Percentiles rank a stretch among this genome's conserved stretches.
Evolutionary conservation across 2,329 filamentous ascomycete genomes (phyloP).

Genomic region (Eurotiales sp.): DNA sequence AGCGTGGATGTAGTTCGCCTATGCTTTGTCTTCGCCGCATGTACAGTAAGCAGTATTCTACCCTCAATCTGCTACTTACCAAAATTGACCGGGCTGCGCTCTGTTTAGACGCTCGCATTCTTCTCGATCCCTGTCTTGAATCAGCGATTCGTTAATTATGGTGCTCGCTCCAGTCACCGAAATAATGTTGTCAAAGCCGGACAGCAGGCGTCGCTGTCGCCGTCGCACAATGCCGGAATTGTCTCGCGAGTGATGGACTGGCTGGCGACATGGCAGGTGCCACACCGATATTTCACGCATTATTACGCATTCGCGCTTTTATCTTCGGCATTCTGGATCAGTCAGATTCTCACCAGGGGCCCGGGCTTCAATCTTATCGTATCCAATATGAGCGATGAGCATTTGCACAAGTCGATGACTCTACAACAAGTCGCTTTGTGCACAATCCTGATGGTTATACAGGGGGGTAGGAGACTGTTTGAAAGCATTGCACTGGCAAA

Average conservation of each 20-base stretch:
- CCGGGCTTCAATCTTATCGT: constrained; percentile 49
- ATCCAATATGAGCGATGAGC: constrained; percentile 36
- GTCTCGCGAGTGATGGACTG: constrained; percentile 43
- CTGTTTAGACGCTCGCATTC: constrained; percentile 45
- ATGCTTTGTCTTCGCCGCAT: constrained; percentile 36
- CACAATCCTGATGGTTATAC: constrained; percentile 71
- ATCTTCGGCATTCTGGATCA: constrained; percentile 70
- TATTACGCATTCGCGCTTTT: constrained; percentile 74
- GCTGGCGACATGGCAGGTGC: constrained; percentile 60
- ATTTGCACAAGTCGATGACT: constrained; percentile 49
- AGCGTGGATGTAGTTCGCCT: constrained; percentile 31
- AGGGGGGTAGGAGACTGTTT: constrained; percentile 70
- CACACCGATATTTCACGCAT: constrained; percentile 83
- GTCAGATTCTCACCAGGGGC: constrained; percentile 58
- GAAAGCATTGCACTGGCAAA: constrained; percentile 67
- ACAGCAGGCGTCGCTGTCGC: not conserved
- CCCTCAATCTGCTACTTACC: not conserved
- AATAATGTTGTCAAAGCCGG: constrained; percentile 4
- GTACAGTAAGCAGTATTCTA: constrained; percentile 29
- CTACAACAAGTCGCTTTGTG: constrained; percentile 60
- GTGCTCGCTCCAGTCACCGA: constrained; percentile 46
- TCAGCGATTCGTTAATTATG: constrained; percentile 58
- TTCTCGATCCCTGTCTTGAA: constrained; percentile 50
- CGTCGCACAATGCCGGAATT: constrained; percentile 9
- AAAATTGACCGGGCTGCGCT: constrained; percentile 1